Base-by-base conservation (phyloP, 2,329 filamentous ascomycete species). In the Akanthomyces uredinophilus region DNA sequence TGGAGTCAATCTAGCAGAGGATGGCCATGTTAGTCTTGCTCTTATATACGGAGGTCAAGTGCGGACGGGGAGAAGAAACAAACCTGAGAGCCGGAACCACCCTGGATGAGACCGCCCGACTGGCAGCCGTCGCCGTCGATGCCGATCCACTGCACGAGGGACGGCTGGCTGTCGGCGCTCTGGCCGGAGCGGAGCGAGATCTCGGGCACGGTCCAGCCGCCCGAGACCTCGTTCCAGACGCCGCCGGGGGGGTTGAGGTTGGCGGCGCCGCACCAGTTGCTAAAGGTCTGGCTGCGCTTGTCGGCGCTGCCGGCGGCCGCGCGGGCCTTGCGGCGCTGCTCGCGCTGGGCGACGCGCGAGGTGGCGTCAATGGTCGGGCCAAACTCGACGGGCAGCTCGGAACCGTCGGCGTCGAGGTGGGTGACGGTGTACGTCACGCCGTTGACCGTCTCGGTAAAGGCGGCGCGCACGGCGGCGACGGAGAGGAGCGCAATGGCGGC, bases 291-390 rank as follows among this genome's bases (percentile, higher is more conserved):
- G 39, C 16, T 5, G 46, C 46, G 56, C 46, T 51, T 52, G n/a
- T 60, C 49, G 52, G 79, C 70, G 24, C 70, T 70, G 41, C 71
- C 74, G 3, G 73, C 62, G 32, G 56, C n/a, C n/a, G n/a, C 68
- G 43, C 72, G 74, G 2, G 73, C 61, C 35, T 70, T 64, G 8
- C 69, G 68, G 22, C 70, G 66, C 60, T 75, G 75, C 11, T 49
- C 46, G 49, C 58, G 49, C 35, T 20, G 35, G 32, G 50, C 49
- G 39, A n/a, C 50, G 50, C 39, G 58, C 18, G 32, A 29, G n/a
- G 46, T 18, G 56, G 32, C 47, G 56, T 60, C 24, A 14, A 60
- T 43, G 22, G 10, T 8, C 2, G 57, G 47, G 18, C 57, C 57
- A 7, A 46, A 46, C 57, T 44, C 49, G 57, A 60, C 57, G n/a